Conservation (phyloP, 2,329 filamentous ascomycete species). For the Aureobasidium sp. region DNA sequence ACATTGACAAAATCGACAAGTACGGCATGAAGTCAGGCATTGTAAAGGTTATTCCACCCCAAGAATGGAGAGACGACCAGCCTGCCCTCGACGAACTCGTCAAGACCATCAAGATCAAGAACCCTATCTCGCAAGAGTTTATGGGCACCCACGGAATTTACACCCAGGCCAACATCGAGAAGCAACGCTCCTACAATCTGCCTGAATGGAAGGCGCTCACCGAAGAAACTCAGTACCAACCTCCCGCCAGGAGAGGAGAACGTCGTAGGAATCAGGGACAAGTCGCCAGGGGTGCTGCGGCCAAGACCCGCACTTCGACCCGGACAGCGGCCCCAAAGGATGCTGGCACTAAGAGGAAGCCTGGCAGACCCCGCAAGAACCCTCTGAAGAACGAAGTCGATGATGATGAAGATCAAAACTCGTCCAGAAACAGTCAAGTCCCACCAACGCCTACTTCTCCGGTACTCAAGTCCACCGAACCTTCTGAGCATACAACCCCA, state of each 20-base stretch:
- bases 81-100: conserved; percentile 74
- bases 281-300: conserved; percentile 29
- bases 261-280: conserved; percentile 53
- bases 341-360: conserved; percentile 39
- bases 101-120: conserved; percentile 87
- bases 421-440: conserved; percentile 17
- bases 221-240: conserved; percentile 91
- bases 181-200: conserved; percentile 90
- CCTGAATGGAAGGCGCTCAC: conserved; percentile 93
- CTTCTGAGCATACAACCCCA: conserved; percentile 22
- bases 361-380: conserved; percentile 38
- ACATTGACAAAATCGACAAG: conserved; percentile 80
- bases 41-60: conserved; percentile 86
- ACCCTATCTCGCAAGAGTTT: conserved; percentile 97
- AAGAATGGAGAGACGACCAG: conserved; percentile 77
- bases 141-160: conserved; percentile 93
- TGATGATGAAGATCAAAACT: neutral
- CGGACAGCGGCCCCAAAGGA: conserved; percentile 16
- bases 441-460: conserved; percentile 37
- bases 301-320: conserved; percentile 19
- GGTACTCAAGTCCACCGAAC: conserved; percentile 41
- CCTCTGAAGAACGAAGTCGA: conserved; percentile 21
- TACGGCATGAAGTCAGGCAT: conserved; percentile 98
- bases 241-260: conserved; percentile 82
- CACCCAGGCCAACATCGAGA: conserved; percentile 93